These are phyloP conservation scores for Aspergillus bridgeri DNA, from an alignment of 495 filamentous ascomycete genomes.

Conservation along the genomic window DNA sequence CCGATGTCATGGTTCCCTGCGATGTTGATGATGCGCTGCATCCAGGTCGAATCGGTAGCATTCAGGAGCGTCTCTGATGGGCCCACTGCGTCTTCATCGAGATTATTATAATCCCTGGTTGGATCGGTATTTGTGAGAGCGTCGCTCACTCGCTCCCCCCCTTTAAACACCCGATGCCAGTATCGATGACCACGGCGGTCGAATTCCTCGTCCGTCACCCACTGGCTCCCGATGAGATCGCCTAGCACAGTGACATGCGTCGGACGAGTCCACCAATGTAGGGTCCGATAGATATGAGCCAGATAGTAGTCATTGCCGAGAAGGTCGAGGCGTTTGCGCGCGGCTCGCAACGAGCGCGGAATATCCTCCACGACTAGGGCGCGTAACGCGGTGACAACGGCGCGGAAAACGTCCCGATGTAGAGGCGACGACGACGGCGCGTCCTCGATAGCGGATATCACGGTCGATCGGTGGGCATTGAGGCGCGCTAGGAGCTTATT, in stretches of 20 bases:
- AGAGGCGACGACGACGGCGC: constrained; percentile 13
- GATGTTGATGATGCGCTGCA: constrained; percentile 74
- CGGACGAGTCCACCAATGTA: constrained; percentile 75
- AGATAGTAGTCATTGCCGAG: constrained; percentile 94
- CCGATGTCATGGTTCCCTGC: constrained; percentile 96
- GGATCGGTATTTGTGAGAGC: constrained; percentile 42
- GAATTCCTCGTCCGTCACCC: constrained; percentile 87
- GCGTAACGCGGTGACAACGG: constrained; percentile 45
- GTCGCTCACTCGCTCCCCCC: constrained; percentile 64
- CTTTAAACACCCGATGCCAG: constrained; percentile 77
- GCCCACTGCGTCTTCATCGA: constrained; percentile 23
- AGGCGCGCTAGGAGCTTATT: constrained; percentile 59
- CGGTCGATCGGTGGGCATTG: constrained; percentile 43
- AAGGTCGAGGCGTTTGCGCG: constrained; percentile 78
- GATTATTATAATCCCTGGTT: constrained; percentile 6
- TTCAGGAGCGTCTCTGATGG: constrained; percentile 29
- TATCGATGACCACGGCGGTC: constrained; percentile 63
- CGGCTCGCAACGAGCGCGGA: constrained; percentile 55
- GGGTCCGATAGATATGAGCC: constrained; percentile 83
- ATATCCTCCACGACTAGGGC: constrained; percentile 61
- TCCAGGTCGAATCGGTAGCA: constrained; percentile 59
- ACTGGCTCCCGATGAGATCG: constrained; percentile 93
- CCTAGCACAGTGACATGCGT: constrained; percentile 89
- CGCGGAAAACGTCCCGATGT: constrained; percentile 28
- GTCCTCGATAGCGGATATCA: constrained; percentile 7